Conservation (phyloP, 1,139 yeast species). For the Zygosaccharomyces sapae region DNA sequence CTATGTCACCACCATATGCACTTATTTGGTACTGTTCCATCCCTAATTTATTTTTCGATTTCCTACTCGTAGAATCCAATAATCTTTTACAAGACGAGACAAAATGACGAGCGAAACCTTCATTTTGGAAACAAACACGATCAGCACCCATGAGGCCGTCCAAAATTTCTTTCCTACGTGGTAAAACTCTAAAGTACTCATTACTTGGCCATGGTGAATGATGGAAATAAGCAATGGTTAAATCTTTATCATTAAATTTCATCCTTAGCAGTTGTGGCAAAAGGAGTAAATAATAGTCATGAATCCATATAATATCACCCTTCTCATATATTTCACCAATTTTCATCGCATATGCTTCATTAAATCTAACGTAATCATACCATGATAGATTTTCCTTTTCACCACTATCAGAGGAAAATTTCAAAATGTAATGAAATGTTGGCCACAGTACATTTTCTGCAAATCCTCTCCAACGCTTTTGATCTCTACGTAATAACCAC, state of each 20-base stretch:
- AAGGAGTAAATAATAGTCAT: slow-evolving; percentile 81
- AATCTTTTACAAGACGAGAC: slow-evolving; percentile 83
- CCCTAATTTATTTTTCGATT: slow-evolving; percentile 25
- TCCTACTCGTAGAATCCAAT: slow-evolving; percentile 58
- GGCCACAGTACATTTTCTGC: slow-evolving; percentile 96
- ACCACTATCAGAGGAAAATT: slow-evolving; percentile 59
- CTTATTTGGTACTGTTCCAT: slow-evolving; percentile 43
- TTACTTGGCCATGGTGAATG: slow-evolving; percentile 94
- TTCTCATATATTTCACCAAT: slow-evolving; percentile 69
- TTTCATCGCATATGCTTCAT: slow-evolving; percentile 82
- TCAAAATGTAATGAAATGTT: slow-evolving; percentile 85
- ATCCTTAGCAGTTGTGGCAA: slow-evolving; percentile 83
- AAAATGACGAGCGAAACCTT: slow-evolving; percentile 84
- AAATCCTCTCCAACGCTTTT: slow-evolving; percentile 73
- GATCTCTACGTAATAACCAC: slow-evolving; percentile 73
- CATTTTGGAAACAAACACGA: slow-evolving; percentile 79
- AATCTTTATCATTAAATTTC: slow-evolving; percentile 66
- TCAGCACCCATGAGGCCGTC: slow-evolving; percentile 93
- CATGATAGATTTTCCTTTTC: slow-evolving; percentile 73
- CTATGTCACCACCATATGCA: slow-evolving; percentile 72
- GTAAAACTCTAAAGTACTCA: slow-evolving; percentile 86
- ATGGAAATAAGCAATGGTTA: slow-evolving; percentile 69
- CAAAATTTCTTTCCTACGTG: slow-evolving; percentile 73
- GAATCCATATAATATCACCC: slow-evolving; percentile 94
- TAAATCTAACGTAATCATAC: slow-evolving; percentile 85